phyloP scores from a whole-genome alignment of 31 red algal species.

The Pterothamnion heteromorphum region DNA sequence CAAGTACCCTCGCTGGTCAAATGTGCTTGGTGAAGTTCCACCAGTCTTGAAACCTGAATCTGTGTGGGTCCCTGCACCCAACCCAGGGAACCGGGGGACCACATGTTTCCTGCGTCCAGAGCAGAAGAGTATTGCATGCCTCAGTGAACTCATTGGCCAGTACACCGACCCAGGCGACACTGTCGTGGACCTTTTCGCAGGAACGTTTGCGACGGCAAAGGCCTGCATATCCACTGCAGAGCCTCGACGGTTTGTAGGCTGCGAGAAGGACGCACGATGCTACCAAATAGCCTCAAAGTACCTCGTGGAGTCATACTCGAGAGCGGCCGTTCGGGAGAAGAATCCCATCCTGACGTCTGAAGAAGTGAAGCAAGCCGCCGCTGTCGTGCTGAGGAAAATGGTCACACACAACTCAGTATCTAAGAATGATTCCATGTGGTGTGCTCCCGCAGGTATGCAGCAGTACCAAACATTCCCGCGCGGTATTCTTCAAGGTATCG shows the following conservation, averaged over 20 bases:
- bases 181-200: constrained; percentile 37
- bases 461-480: too few relatives aligned
- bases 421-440: too few relatives aligned
- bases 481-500: too few relatives aligned
- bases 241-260: constrained; percentile 40
- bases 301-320: too few relatives aligned
- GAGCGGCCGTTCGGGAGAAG: too few relatives aligned
- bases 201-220: neutral
- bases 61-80: neutral
- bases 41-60: neutral
- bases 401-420: too few relatives aligned
- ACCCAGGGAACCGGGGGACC: neutral
- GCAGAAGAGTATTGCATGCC: constrained; percentile 25
- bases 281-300: neutral
- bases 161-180: neutral
- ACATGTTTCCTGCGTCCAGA: neutral
- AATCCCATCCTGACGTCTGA: too few relatives aligned
- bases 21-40: neutral
- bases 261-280: constrained; percentile 39
- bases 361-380: too few relatives aligned
- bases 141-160: neutral
- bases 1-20: neutral
- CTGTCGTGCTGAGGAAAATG: too few relatives aligned
- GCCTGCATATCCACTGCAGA: neutral
- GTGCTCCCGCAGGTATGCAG: too few relatives aligned